Percentiles rank a stretch among this genome's conserved stretches.
Evolutionary conservation across 176 grass and related monocot species (phyloP).

Genomic region (Urochloa ruziziensis): DNA sequence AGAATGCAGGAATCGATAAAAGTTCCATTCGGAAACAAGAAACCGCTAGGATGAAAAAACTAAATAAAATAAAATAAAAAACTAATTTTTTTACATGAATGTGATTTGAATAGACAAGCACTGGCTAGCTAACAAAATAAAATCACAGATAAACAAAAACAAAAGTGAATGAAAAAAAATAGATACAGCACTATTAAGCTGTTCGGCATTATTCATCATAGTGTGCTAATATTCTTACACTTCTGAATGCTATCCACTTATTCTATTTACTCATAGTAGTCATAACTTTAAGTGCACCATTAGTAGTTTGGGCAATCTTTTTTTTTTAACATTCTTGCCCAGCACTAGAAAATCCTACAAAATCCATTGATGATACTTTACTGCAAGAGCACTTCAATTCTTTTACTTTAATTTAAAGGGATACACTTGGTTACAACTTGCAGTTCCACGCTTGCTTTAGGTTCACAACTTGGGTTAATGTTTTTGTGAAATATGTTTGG

Average conservation of each 20-base stretch:
- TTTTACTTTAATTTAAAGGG: conserved; percentile 2
- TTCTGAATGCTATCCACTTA: neutral
- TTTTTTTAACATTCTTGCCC: neutral
- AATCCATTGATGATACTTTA: conserved; percentile 9
- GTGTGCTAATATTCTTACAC: neutral
- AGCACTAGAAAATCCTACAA: conserved; percentile 12
- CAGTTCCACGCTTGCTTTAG: conserved; percentile 3
- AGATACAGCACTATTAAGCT: neutral
- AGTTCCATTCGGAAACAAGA: conserved; percentile 15
- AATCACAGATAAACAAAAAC: neutral
- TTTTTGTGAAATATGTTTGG: neutral
- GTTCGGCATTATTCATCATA: neutral
- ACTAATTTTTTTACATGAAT: neutral
- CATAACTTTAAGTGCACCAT: neutral
- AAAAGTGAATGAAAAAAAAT: neutral
- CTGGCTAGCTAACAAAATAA: neutral
- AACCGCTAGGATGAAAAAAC: neutral
- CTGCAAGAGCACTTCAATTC: too few species aligned
- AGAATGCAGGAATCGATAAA: neutral
- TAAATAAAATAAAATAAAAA: neutral
- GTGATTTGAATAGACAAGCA: neutral
- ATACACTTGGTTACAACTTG: conserved; percentile 19
- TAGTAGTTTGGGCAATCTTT: neutral
- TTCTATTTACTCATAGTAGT: conserved; percentile 2
- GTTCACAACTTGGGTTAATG: neutral